Base-by-base conservation (phyloP, 495 filamentous ascomycete species). In the Neohortaea acidophila region DNA sequence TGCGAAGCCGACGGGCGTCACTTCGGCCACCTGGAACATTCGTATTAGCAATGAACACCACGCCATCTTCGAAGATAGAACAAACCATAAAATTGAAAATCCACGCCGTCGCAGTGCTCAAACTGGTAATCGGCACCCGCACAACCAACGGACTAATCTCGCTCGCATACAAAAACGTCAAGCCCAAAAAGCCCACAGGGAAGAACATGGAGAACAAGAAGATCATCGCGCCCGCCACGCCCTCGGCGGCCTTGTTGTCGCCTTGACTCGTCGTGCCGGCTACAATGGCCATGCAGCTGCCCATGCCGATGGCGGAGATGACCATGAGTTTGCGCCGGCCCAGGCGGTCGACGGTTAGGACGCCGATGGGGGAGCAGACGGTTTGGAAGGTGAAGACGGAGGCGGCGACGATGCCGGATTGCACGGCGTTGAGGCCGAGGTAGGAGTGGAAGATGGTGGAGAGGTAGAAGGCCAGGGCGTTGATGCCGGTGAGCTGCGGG, bases 121-220 rank as follows among this genome's bases (percentile, higher is more conserved):
- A 8, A 12, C 37, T 34, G 7, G 42, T 45, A 22, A 45, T 45
- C 9, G 42, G 42, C 5, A 75, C 73, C n/a, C 75, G 68, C 38
- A 79, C 60, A 30, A 68, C 66, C 57, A 76, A 80, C 0, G 75
- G 75, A 11, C 75, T 58, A 21, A 81, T 70, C 58, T 80, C 77
- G 19, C 75, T 45, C 2, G 56, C 43, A 34, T 59, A 59, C 22
- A 73, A 69, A 33, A 77, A 68, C 21, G 80, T 59, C 40, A 80
- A 57, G 25, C 73, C 47, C 9, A 54, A 44, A 34, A 45, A 53
- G 11, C 56, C 56, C 30, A 54, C 35, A 0, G 48, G 37, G 32
- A 57, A 53, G 30, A 52, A 43, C 36, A 45, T 35, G 37, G 13
- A 39, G 50, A 56, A 56, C 30, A 58, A 41, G 39, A 50, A 59